Conservation (phyloP, 768 basidiomycete genomes). For the Gloeopeniophorella convolvens region DNA sequence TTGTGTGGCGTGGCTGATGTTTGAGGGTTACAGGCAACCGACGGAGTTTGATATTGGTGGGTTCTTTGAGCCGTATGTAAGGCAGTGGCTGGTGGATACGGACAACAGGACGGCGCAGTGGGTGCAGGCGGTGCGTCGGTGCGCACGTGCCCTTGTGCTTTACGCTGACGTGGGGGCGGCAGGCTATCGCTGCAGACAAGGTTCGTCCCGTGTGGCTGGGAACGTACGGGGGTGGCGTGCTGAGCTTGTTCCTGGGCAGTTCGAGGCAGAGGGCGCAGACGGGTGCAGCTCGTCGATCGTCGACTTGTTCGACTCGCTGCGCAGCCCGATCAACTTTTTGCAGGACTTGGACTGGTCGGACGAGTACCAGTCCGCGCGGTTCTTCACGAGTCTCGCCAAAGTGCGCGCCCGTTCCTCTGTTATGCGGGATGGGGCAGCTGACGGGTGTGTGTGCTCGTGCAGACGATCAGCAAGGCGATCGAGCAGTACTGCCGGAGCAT, state of each 20-base stretch:
- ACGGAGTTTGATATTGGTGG: constrained; percentile 61
- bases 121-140: constrained; percentile 75
- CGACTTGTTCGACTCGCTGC: constrained; percentile 90
- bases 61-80: constrained; percentile 85
- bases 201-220: constrained; percentile 31
- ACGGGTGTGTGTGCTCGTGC: neutral
- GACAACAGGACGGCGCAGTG: constrained; percentile 88
- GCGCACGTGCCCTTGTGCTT: neutral
- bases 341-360: constrained; percentile 91
- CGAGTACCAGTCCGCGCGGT: constrained; percentile 79
- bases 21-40: constrained; percentile 36
- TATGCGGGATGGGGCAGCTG: neutral
- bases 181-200: constrained; percentile 82
- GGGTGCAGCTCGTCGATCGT: constrained; percentile 96
- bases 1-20: neutral
- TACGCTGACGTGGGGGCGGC: constrained; percentile 7
- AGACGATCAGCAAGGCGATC: constrained; percentile 89
- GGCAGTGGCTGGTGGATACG: constrained; percentile 83
- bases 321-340: constrained; percentile 84
- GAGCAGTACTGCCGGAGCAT: constrained; percentile 87
- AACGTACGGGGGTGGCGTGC: neutral
- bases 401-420: constrained; percentile 41
- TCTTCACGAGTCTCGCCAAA: constrained; percentile 85
- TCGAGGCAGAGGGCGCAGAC: constrained; percentile 69
- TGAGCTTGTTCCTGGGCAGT: constrained; percentile 35